A percentile compares a stretch with the other conserved stretches of the same genome.
Conservation (phyloP, 2,329 filamentous ascomycete genomes). For the Didymella glomerata region DNA sequence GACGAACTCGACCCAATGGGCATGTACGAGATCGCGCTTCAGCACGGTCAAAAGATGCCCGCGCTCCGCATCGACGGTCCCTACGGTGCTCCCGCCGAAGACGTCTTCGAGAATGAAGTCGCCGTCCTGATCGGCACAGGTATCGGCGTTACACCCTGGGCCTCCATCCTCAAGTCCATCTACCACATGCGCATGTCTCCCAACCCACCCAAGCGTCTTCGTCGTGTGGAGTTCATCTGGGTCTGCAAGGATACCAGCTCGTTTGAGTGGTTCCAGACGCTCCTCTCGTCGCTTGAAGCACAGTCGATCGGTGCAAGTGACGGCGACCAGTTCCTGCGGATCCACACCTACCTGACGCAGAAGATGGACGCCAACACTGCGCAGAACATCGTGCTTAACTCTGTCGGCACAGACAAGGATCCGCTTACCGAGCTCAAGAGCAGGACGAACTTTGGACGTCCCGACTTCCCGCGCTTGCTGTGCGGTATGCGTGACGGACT, state of each 20-base stretch:
- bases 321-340: constrained; percentile 88
- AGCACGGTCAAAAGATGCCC: constrained; percentile 94
- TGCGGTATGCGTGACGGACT: constrained; percentile 88
- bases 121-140: constrained; percentile 85
- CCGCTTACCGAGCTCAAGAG: constrained; percentile 90
- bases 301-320: constrained; percentile 74
- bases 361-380: constrained; percentile 89
- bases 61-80: constrained; percentile 89
- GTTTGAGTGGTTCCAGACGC: constrained; percentile 98
- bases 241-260: constrained; percentile 94
- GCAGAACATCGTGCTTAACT: constrained; percentile 97
- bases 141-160: constrained; percentile 89
- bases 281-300: constrained; percentile 87
- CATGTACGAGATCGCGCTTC: constrained; percentile 96
- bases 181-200: constrained; percentile 93
- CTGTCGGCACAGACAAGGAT: constrained; percentile 85
- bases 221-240: constrained; percentile 98
- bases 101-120: constrained; percentile 94
- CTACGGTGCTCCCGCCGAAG: constrained; percentile 95
- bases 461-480: constrained; percentile 85
- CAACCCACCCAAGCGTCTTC: constrained; percentile 86
- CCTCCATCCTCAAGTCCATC: constrained; percentile 92
- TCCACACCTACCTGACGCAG: constrained; percentile 97
- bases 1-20: constrained; percentile 90
- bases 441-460: constrained; percentile 92